Base-by-base conservation (phyloP, 768 basidiomycete species). In the Termitomyces sp. region DNA sequence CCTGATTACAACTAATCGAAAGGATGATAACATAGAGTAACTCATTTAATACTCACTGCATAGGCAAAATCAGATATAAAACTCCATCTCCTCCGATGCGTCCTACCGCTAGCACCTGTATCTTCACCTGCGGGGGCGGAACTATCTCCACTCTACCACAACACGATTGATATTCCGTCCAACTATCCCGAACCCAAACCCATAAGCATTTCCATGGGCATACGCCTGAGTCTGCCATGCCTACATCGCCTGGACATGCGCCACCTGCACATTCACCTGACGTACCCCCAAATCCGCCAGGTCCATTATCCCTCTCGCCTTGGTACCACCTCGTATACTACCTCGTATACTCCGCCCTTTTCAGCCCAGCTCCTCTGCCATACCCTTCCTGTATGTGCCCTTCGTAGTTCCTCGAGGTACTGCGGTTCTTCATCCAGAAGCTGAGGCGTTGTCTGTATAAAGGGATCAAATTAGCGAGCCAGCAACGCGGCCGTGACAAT, bases 401-500 rank as follows among this genome's bases (percentile, higher is more conserved):
- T 37, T 16, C 22, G 14, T 30, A 33, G 2, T 18, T 45, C 32
- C 32, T 55, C 43, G 8, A 48, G 32, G 24, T 27, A 55, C 34
- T 45, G 54, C 33, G 47, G 16, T 18, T 55, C 54, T 5, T 30
- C 12, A 5, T 34, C 18, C 54, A 45, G n/a, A n/a, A n/a, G n/a
- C n/a, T n/a, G n/a, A n/a, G n/a, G n/a, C n/a, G n/a, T n/a, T n/a
- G n/a, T n/a, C n/a, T n/a, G n/a, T n/a, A n/a, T n/a, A n/a, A n/a
- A n/a, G n/a, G n/a, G n/a, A n/a, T n/a, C n/a, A n/a, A n/a, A n/a
- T n/a, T n/a, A n/a, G n/a, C n/a, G n/a, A n/a, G n/a, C n/a, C 37
- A 5, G n/a, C 12, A 2, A 4, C 2, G 24, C 6, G 13, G 4
- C 4, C 71, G 69, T 26, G 71, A 78, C 4, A 78, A 89, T 45